Evolutionary conservation across 2,329 filamentous ascomycete genomes (phyloP), one percentile per base, ranked within the genome.

Genomic region (Talaromyces sp.): DNA sequence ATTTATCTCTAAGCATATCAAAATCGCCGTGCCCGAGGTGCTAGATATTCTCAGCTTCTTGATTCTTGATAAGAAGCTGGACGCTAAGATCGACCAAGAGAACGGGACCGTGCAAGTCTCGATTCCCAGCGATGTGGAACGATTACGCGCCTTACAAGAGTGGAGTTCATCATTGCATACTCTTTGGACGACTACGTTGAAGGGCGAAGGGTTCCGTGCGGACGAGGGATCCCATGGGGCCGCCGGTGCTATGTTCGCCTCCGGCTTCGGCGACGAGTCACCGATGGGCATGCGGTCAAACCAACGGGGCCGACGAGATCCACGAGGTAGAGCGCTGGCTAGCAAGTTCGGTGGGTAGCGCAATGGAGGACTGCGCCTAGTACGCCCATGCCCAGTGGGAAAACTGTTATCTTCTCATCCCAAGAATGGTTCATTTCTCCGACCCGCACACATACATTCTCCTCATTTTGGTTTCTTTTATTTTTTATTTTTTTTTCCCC

Each of bases 1-100:
- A 17, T 96, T 95, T 81, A 91, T 99, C 62, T 91, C 91, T 24
- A 87, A 87, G 65, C 87, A 93, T 65, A 87, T 99, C 58, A 89
- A 89, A 70, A 96, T 99, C 60, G 86, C 88, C 24, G 83, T 91
- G 42, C 78, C 84, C 13, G 94, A 99, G 74, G 91, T 96, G 2
- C 88, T 95, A 75, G 94, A 99, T 65, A 97, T 99, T 57, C 78
- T 97, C n/a, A 88, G 91, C 43, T 96, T 92, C 75, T 80, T 97
- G 48, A 97, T 99, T 59, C 84, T 97, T 56, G 91, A 96, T 70
- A 87, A 89, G 66, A 90, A 91, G 70, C 86, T 99, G 61, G 82
- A 86, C 46, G 94, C 91, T 57, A 89, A 88, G 72, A 93, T 99
- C 67, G 89, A 99, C 74, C 90, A 97, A 75, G 86, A 91, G 73